phyloP scores from a whole-genome alignment of 2,329 filamentous ascomycete genomes.

The Paecilomyces variotii region DNA sequence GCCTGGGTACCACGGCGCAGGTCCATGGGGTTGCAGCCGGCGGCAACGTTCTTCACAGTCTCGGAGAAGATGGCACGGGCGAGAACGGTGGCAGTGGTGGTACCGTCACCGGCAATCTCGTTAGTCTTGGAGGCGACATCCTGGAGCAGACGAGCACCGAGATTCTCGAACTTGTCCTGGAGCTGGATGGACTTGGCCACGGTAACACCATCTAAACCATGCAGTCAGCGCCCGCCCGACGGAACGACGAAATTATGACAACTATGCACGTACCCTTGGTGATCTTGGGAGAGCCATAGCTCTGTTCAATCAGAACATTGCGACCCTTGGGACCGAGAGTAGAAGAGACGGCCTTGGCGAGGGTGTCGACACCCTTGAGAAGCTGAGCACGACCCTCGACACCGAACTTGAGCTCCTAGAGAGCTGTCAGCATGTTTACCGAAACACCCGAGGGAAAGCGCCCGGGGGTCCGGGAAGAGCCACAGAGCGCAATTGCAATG shows the following conservation, averaged over 20 bases:
- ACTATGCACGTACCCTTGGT: slow-evolving; percentile 70
- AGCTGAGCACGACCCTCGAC: slow-evolving; percentile 87
- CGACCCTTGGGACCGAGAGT: slow-evolving; percentile 96
- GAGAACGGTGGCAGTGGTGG: slow-evolving; percentile 94
- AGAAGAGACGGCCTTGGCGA: slow-evolving; percentile 90
- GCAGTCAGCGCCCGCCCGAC: slow-evolving; percentile 13
- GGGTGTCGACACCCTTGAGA: slow-evolving; percentile 89
- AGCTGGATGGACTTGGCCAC: slow-evolving; percentile 84
- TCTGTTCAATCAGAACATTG: slow-evolving; percentile 97
- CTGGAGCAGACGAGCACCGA: slow-evolving; percentile 90
- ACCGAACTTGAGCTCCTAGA: slow-evolving; percentile 92
- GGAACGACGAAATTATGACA: neutral
- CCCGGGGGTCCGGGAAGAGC: neutral
- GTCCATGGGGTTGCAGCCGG: slow-evolving; percentile 99
- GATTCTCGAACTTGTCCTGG: slow-evolving; percentile 99
- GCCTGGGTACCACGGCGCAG: slow-evolving; percentile 94
- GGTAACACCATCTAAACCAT: slow-evolving; percentile 68
- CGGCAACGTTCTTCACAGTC: slow-evolving; percentile 99
- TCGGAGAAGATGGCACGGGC: slow-evolving; percentile 98
- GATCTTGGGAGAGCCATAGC: slow-evolving; percentile 98
- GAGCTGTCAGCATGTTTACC: slow-evolving; percentile 19
- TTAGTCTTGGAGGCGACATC: slow-evolving; percentile 99
- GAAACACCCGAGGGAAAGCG: slow-evolving; percentile 8
- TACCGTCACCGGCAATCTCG: slow-evolving; percentile 97
- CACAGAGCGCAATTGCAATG: slow-evolving; percentile 10